Conservation (phyloP, 2,329 filamentous ascomycete genomes). For the Colletotrichum liaoningense region DNA sequence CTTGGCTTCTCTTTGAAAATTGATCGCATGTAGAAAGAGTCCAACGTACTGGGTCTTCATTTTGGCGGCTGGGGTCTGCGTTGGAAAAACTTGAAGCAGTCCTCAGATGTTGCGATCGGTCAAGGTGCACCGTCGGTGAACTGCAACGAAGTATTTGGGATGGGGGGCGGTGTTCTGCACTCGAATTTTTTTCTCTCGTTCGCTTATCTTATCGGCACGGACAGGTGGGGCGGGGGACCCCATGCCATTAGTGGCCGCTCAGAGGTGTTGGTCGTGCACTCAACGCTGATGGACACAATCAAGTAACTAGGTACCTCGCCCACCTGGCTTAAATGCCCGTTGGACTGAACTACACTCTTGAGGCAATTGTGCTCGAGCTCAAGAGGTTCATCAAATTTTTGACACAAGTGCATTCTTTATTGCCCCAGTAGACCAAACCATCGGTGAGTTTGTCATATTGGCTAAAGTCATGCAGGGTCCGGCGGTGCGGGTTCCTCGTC, state of each 20-base stretch:
- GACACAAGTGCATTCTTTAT: no score
- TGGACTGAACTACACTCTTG: no score
- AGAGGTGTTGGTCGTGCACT: not conserved
- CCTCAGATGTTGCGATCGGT: conserved; percentile 35
- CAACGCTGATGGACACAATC: not conserved
- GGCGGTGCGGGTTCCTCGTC: not conserved
- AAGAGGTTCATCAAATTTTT: no score
- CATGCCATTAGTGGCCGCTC: not conserved
- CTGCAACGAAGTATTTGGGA: conserved; percentile 12
- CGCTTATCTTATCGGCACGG: conserved; percentile 41
- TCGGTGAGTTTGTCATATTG: not conserved
- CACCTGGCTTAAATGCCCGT: no score
- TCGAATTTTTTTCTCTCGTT: conserved; percentile 37
- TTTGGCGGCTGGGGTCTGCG: conserved; percentile 31
- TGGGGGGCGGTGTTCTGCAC: conserved; percentile 18
- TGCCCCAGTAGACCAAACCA: not conserved
- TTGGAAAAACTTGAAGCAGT: conserved; percentile 25
- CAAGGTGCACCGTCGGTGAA: conserved; percentile 25
- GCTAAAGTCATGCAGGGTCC: not conserved
- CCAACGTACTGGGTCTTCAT: conserved; percentile 38
- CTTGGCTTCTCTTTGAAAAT: not conserved
- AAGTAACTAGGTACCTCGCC: no score
- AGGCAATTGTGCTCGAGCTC: no score
- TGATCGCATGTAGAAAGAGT: not conserved
- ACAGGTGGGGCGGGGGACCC: not conserved